A percentile compares a stretch with the other conserved stretches of the same genome.
Conservation (phyloP, 768 basidiomycete species). For the Amyloporia xantha region DNA sequence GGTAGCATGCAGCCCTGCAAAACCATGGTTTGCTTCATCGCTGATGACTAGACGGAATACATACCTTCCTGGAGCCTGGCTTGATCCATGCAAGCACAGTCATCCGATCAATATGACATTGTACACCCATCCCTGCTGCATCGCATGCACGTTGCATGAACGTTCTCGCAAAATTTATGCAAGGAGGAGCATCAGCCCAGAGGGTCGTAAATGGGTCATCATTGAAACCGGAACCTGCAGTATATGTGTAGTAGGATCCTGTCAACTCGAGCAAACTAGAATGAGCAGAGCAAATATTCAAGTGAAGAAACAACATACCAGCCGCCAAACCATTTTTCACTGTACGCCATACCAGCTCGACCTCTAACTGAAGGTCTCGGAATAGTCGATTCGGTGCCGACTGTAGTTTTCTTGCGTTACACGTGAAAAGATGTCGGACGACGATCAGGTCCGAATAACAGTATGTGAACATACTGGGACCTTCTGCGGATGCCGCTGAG, state of each 20-base stretch:
- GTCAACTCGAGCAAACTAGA: too few relatives aligned
- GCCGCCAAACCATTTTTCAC: not conserved
- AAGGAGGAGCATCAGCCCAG: not conserved
- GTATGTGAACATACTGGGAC: conserved; percentile 4
- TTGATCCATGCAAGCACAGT: conserved; percentile 8
- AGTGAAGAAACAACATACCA: not conserved
- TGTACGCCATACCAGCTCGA: conserved; percentile 4
- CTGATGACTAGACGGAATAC: not conserved
- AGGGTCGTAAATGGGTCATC: not conserved
- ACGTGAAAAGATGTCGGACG: conserved; percentile 13
- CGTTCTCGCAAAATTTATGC: conserved; percentile 3
- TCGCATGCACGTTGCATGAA: conserved; percentile 4
- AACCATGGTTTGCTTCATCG: not conserved
- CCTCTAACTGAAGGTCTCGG: conserved; percentile 5
- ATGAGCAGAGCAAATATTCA: not conserved
- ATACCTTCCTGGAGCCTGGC: conserved; percentile 9
- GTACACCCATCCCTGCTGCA: not conserved
- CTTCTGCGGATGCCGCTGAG: not conserved
- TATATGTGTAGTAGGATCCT: conserved; percentile 7
- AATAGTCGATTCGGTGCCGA: conserved; percentile 6
- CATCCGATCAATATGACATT: not conserved
- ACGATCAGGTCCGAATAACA: not conserved
- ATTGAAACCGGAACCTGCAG: not conserved
- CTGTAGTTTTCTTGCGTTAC: conserved; percentile 7
- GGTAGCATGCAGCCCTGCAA: conserved; percentile 7